phyloP scores from a whole-genome alignment of 192 early-diverging fungal genomes.

The Coemansia sp. region DNA sequence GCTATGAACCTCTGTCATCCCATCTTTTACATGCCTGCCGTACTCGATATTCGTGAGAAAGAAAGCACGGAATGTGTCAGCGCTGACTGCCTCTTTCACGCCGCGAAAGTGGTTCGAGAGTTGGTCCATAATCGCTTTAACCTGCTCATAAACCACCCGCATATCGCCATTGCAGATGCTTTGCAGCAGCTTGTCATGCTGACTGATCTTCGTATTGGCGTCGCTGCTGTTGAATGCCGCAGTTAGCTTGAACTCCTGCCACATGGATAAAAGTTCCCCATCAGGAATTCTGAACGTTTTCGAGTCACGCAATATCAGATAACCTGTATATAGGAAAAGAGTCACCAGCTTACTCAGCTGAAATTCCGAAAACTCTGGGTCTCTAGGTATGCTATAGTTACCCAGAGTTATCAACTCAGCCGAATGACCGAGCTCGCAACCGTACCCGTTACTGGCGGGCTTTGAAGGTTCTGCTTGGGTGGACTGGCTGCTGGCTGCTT shows the following conservation, averaged over 20 bases:
- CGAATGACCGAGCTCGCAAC: background rate
- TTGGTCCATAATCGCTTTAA: background rate
- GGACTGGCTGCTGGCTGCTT: no score
- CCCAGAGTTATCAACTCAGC: background rate
- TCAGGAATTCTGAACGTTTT: constrained; percentile 5
- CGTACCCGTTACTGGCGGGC: no score
- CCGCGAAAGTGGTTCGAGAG: background rate
- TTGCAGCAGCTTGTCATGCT: background rate
- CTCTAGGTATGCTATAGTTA: background rate
- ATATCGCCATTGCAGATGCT: background rate
- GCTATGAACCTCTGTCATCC: background rate
- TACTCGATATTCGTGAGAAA: background rate
- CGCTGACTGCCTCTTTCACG: background rate
- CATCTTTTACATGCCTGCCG: background rate
- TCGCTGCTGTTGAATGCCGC: background rate
- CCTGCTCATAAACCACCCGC: background rate
- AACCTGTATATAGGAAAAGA: constrained; percentile 18
- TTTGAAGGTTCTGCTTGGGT: no score
- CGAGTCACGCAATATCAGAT: constrained; percentile 3
- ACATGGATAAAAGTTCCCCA: constrained; percentile 6
- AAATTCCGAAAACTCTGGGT: background rate
- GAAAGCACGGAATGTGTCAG: background rate
- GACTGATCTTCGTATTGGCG: background rate
- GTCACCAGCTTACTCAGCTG: constrained; percentile 10
- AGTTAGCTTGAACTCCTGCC: background rate